Evolutionary conservation across 202 grass and related monocot genomes (phyloP).

Genomic region (Carex arenaria): DNA sequence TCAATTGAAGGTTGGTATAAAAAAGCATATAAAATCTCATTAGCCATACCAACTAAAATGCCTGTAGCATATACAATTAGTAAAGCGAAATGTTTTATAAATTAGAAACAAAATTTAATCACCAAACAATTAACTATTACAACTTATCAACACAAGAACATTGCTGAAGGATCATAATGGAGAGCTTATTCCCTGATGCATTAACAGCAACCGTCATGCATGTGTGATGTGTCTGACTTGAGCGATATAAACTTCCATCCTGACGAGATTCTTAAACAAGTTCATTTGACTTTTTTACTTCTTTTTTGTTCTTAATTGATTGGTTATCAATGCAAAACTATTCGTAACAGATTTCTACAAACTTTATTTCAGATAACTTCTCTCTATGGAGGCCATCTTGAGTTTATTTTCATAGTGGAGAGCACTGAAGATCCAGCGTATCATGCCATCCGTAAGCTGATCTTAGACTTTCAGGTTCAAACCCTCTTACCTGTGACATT

Average conservation of each 20-base stretch:
- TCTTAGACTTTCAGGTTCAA: slow-evolving; percentile 73
- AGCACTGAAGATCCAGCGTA: slow-evolving; percentile 86
- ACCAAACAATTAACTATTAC: neutral
- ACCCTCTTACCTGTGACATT: neutral
- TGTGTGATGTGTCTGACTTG: neutral
- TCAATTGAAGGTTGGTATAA: neutral
- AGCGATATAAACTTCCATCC: neutral
- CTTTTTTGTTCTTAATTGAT: neutral
- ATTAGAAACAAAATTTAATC: neutral
- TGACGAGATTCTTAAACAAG: neutral
- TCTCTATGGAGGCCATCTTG: slow-evolving; percentile 87
- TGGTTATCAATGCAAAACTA: neutral
- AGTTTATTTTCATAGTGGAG: slow-evolving; percentile 92
- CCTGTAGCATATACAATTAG: neutral
- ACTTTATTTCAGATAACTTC: slow-evolving; percentile 81
- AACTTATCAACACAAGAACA: neutral
- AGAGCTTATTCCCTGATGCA: neutral
- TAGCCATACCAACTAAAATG: neutral
- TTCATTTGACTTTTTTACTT: neutral
- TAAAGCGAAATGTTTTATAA: neutral
- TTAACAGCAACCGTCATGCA: neutral
- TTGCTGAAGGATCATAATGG: neutral
- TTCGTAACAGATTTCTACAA: neutral
- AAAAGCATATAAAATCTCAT: neutral
- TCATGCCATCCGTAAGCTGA: slow-evolving; percentile 55